Conservation (phyloP, 2,329 filamentous ascomycete species). For the Colletotrichum euphorbiae region DNA sequence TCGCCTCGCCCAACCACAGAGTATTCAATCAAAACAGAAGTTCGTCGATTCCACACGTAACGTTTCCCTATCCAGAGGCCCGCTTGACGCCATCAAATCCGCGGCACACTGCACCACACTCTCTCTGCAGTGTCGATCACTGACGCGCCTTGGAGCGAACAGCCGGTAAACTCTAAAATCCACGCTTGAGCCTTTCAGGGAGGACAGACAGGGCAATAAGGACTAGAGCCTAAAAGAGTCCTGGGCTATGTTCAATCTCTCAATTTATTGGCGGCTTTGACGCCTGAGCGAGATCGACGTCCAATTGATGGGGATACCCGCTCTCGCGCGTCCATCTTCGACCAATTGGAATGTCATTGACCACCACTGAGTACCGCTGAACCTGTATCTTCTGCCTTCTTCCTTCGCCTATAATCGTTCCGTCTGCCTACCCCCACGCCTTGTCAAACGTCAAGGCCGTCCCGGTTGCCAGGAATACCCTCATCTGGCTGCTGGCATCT, state of each 20-base stretch:
- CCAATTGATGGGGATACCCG: constrained; percentile 26
- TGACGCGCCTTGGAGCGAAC: constrained; percentile 20
- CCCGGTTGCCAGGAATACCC: constrained; percentile 14
- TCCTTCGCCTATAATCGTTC: constrained; percentile 15
- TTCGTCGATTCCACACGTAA: constrained; percentile 4
- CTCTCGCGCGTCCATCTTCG: constrained; percentile 7
- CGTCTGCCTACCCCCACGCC: constrained; percentile 25
- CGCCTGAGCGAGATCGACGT: not conserved
- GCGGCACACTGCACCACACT: not conserved
- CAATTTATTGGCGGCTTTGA: not conserved
- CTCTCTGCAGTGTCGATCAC: constrained; percentile 19
- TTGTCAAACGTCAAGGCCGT: constrained; percentile 7
- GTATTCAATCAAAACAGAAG: not conserved
- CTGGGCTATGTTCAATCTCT: constrained; percentile 7
- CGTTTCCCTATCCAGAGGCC: constrained; percentile 15
- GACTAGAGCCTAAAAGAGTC: constrained; percentile 22
- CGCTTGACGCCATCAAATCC: constrained; percentile 27
- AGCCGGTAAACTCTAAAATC: constrained; percentile 36
- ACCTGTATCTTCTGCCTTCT: not conserved
- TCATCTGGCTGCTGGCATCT: constrained; percentile 5
- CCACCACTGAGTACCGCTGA: not conserved
- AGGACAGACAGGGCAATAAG: not conserved
- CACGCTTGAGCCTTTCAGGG: constrained; percentile 34
- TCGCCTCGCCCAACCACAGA: not conserved
- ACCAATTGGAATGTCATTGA: constrained; percentile 21